Percentiles rank a stretch among this genome's conserved stretches.
These are phyloP conservation scores for Colletotrichum sp. DNA, from an alignment of 2,329 filamentous ascomycete genomes.

Conservation along the genomic window DNA sequence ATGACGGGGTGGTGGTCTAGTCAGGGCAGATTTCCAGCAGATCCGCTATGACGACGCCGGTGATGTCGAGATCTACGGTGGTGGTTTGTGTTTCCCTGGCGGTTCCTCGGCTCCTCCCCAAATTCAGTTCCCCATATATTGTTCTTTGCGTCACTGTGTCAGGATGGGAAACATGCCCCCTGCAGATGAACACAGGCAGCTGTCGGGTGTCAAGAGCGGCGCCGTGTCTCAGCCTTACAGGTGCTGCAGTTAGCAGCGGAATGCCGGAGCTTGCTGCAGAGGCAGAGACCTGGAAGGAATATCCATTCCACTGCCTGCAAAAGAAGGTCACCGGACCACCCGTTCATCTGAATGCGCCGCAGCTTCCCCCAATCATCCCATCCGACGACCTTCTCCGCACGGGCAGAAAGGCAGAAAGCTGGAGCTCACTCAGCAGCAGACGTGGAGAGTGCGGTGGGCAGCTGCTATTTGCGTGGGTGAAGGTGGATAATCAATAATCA, in stretches of 20 bases:
- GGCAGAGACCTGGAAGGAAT: not conserved
- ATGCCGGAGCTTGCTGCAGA: not conserved
- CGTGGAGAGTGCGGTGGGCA: not conserved
- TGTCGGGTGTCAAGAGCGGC: not conserved
- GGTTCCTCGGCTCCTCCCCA: not conserved
- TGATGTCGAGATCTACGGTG: conserved; percentile 15
- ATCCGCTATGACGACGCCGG: conserved; percentile 18
- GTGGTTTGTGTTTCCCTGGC: not conserved
- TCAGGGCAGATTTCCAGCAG: not conserved
- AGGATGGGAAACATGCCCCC: not conserved
- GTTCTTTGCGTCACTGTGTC: not conserved
- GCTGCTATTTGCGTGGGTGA: not conserved
- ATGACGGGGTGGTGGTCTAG: not conserved
- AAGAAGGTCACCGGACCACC: not conserved
- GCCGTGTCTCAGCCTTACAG: conserved; percentile 1
- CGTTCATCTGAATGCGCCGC: conserved; percentile 2
- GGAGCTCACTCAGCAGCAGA: not conserved
- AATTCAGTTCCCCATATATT: not conserved
- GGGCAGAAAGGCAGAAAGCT: not conserved
- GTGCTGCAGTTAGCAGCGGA: not conserved
- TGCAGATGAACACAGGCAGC: not conserved
- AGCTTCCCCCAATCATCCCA: not conserved
- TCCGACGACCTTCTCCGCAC: not conserved
- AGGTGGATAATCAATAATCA: not conserved
- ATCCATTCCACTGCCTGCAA: not conserved